Percentiles rank a stretch among this genome's conserved stretches.
Conservation (phyloP, 2,329 filamentous ascomycete species). For the Lasiodiplodia theobromae region DNA sequence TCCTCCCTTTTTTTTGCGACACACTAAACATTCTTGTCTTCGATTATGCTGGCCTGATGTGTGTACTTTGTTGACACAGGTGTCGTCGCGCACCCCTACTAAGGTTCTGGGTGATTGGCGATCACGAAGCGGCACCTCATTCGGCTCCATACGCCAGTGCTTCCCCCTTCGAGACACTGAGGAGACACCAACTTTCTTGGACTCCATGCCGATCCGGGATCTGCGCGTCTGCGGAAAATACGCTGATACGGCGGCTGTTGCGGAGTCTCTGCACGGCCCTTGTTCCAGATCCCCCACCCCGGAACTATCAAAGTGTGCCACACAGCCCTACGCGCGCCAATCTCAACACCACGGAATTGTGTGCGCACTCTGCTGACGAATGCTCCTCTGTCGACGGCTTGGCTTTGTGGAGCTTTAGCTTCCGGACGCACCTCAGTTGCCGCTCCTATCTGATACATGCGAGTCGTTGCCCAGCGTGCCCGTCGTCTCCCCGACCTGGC, state of each 20-base stretch:
- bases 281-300: background rate
- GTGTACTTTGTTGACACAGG: slow-evolving; percentile 15
- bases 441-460: background rate
- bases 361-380: background rate
- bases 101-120: background rate
- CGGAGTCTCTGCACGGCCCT: background rate
- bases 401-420: background rate
- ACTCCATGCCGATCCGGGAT: background rate
- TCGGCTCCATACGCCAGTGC: background rate
- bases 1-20: background rate
- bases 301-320: background rate
- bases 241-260: slow-evolving; percentile 15
- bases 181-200: slow-evolving; percentile 3
- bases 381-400: background rate
- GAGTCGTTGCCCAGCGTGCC: background rate
- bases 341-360: slow-evolving; percentile 11
- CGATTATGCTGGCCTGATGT: slow-evolving; percentile 16
- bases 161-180: slow-evolving; percentile 12
- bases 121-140: background rate
- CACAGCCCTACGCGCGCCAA: background rate
- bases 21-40: slow-evolving; percentile 15
- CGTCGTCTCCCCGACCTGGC: background rate
- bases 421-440: background rate
- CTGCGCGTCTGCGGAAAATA: background rate
- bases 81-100: slow-evolving; percentile 10